phyloP scores from a whole-genome alignment of 2,329 filamentous ascomycete genomes.

The Didymella pinodella region DNA sequence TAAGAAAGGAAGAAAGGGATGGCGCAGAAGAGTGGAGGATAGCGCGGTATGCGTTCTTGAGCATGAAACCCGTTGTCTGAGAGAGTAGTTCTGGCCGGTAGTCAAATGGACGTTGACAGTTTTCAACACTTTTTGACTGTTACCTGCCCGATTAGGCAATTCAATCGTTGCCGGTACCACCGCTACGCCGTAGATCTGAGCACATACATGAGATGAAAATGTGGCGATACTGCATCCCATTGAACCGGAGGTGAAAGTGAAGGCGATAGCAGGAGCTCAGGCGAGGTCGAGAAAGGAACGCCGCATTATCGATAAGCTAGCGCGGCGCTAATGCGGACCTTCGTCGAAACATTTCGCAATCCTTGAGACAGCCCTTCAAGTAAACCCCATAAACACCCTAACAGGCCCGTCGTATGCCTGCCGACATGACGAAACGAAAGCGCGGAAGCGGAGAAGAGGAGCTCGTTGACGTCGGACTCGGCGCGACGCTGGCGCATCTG shows the following conservation, averaged over 20 bases:
- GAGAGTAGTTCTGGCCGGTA: neutral
- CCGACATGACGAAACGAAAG: slow-evolving; percentile 45
- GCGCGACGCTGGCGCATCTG: slow-evolving; percentile 42
- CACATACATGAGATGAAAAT: neutral
- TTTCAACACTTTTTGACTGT: neutral
- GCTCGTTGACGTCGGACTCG: slow-evolving; percentile 34
- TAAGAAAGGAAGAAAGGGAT: slow-evolving; percentile 2
- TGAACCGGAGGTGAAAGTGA: neutral
- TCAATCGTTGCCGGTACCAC: neutral
- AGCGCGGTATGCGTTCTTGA: slow-evolving; percentile 20
- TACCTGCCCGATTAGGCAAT: neutral
- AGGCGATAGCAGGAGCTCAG: neutral
- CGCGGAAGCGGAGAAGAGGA: slow-evolving; percentile 31
- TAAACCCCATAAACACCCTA: neutral
- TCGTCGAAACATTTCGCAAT: slow-evolving; percentile 17
- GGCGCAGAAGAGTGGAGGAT: slow-evolving; percentile 15
- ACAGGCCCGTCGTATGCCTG: slow-evolving; percentile 19
- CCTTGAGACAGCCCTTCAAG: neutral
- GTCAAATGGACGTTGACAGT: neutral
- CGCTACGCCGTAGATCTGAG: neutral
- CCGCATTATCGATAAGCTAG: slow-evolving; percentile 14
- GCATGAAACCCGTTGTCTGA: slow-evolving; percentile 16
- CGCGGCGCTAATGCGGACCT: slow-evolving; percentile 1
- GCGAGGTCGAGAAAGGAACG: neutral
- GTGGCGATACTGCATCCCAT: neutral